These are phyloP conservation scores for Melocanna baccifera DNA, from an alignment of 176 grass and related monocot genomes.

Conservation along the genomic window DNA sequence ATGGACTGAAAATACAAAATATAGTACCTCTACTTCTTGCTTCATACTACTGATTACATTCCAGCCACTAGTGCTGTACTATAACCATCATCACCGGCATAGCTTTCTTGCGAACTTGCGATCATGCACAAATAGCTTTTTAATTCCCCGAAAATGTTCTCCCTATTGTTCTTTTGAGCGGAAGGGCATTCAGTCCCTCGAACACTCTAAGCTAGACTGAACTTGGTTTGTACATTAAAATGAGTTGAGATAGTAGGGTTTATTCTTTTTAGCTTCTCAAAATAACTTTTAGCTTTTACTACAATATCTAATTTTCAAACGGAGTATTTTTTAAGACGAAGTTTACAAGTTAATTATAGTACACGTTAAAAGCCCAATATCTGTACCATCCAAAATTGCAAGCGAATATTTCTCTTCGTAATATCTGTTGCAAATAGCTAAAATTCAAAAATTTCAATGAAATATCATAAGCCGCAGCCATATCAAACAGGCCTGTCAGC, in stretches of 20 bases:
- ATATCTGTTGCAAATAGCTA: too few relatives aligned
- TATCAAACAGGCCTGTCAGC: too few relatives aligned
- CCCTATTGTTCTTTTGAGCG: neutral
- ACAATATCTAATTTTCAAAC: too few relatives aligned
- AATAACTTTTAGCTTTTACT: too few relatives aligned
- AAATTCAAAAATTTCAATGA: too few relatives aligned
- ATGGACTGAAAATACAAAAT: neutral
- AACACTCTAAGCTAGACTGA: neutral
- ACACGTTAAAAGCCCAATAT: too few relatives aligned
- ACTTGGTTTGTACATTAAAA: neutral
- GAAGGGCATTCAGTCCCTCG: neutral
- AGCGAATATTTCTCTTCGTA: too few relatives aligned
- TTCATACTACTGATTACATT: conserved; percentile 30
- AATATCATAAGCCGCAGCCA: too few relatives aligned
- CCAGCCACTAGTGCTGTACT: conserved; percentile 19
- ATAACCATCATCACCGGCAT: conserved; percentile 27
- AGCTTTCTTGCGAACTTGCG: conserved; percentile 28
- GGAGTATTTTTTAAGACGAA: too few relatives aligned
- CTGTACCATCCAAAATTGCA: too few relatives aligned
- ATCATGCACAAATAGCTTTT: conserved; percentile 36
- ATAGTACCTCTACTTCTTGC: neutral
- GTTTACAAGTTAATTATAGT: too few relatives aligned
- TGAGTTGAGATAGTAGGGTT: neutral
- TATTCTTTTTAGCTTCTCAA: too few relatives aligned
- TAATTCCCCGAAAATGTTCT: conserved; percentile 33